Evolutionary conservation across 495 filamentous ascomycete species (phyloP).

Genomic region (Xylaria castorea): DNA sequence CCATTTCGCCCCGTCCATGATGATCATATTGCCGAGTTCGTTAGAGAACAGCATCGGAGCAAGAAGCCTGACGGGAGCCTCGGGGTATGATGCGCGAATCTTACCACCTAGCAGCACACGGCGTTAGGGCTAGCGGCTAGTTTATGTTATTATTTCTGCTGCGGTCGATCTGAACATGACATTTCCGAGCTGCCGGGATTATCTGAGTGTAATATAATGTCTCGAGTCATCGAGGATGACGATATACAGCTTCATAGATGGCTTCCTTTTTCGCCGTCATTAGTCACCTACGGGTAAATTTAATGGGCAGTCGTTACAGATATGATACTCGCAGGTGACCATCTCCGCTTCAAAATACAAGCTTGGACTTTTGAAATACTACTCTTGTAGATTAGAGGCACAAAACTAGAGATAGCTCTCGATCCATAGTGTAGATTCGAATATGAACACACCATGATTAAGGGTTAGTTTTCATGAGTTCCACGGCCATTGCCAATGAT

Average conservation of each 20-base stretch:
- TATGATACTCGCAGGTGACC: neutral
- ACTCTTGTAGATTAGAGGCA: neutral
- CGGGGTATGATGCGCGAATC: neutral
- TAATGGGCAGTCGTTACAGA: neutral
- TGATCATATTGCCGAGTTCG: constrained; percentile 25
- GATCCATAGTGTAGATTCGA: neutral
- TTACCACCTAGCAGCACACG: neutral
- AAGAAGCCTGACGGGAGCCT: constrained; percentile 18
- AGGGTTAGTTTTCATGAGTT: neutral
- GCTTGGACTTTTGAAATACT: neutral
- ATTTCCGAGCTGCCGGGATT: neutral
- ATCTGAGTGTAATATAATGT: neutral
- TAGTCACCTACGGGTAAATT: neutral
- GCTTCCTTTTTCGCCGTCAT: neutral
- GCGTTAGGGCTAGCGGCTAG: neutral
- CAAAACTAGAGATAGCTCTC: neutral
- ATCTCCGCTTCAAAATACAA: neutral
- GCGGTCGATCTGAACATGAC: neutral
- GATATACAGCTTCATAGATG: neutral
- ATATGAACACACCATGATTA: neutral
- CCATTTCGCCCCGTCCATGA: constrained; percentile 21
- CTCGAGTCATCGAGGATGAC: neutral
- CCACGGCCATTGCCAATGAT: too few species aligned
- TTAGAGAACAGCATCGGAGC: constrained; percentile 26
- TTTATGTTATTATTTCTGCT: neutral